These are phyloP conservation scores for Ensete ventricosum DNA, from an alignment of 176 grass and related monocot genomes.

Conservation along the genomic window DNA sequence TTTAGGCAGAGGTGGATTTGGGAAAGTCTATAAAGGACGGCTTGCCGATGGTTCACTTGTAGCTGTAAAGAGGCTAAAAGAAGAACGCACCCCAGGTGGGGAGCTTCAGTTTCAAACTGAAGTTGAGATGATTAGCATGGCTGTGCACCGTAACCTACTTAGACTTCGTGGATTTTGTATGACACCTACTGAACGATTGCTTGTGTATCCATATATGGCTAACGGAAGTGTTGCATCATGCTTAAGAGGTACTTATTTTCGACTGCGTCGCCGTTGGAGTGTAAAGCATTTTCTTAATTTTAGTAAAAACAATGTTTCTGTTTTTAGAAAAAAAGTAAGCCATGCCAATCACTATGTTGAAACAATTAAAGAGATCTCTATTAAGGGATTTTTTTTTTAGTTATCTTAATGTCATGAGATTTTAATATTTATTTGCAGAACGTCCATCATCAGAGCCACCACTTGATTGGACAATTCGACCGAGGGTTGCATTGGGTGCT, in stretches of 20 bases:
- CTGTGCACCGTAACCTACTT: slow-evolving; percentile 4
- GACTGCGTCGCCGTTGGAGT: neutral
- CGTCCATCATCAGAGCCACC: neutral
- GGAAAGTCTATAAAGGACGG: slow-evolving; percentile 5
- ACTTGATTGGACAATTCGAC: neutral
- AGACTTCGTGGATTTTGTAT: slow-evolving; percentile 11
- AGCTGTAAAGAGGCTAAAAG: slow-evolving; percentile 9
- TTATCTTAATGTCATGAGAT: neutral
- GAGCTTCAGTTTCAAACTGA: slow-evolving; percentile 10
- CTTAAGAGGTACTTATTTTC: slow-evolving; percentile 1
- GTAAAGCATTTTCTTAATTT: neutral
- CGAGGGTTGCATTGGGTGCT: neutral
- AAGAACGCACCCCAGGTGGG: slow-evolving; percentile 6
- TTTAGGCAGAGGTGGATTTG: slow-evolving; percentile 4
- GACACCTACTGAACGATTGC: slow-evolving; percentile 6
- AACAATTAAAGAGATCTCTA: neutral
- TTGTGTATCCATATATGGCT: slow-evolving; percentile 10
- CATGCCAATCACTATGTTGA: neutral
- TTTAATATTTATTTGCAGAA: neutral
- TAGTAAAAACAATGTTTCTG: neutral
- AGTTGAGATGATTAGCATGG: slow-evolving; percentile 8
- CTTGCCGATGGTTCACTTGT: slow-evolving; percentile 9
- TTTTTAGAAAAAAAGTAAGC: neutral
- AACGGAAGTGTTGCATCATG: slow-evolving; percentile 12
- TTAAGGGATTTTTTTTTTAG: neutral